Evolutionary conservation across 1,139 yeast genomes (phyloP).

Genomic region (Debaryomyces sp.): DNA sequence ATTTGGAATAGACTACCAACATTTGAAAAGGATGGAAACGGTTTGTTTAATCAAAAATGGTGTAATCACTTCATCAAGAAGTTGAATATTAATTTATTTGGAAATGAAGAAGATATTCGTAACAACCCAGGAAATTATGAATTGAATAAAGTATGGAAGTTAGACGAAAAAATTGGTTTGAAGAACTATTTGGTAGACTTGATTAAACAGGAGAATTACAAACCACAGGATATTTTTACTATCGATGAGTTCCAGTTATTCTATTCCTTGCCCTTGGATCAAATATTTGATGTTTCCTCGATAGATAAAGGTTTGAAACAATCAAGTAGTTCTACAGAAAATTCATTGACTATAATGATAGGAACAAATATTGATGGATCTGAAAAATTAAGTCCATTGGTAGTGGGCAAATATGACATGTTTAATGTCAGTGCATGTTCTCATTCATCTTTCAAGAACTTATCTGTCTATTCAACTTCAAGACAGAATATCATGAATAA

Average conservation of each 20-base stretch:
- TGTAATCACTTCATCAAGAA: conserved; percentile 59
- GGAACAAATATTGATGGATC: conserved; percentile 66
- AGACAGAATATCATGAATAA: conserved; percentile 42
- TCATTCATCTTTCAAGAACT: conserved; percentile 31
- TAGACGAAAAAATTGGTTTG: conserved; percentile 56
- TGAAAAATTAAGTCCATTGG: conserved; percentile 60
- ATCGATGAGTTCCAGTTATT: conserved; percentile 65
- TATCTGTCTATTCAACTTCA: conserved; percentile 20
- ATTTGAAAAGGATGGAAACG: conserved; percentile 60
- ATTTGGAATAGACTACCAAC: conserved; percentile 65
- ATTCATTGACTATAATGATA: conserved; percentile 60
- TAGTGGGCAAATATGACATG: conserved; percentile 62
- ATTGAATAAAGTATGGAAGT: conserved; percentile 61
- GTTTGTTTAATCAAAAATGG: conserved; percentile 68
- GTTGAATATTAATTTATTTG: conserved; percentile 54
- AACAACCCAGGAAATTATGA: conserved; percentile 34
- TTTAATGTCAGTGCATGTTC: conserved; percentile 48
- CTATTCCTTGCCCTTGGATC: conserved; percentile 64
- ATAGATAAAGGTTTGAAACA: conserved; percentile 50
- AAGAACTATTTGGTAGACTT: conserved; percentile 38
- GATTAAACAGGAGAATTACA: conserved; percentile 35
- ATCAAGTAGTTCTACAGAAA: conserved; percentile 51
- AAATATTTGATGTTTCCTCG: conserved; percentile 52
- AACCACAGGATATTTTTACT: conserved; percentile 58
- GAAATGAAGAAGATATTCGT: conserved; percentile 45